Evolutionary conservation across 1,139 yeast genomes (phyloP).

Genomic region (Diutina scorzettiae): DNA sequence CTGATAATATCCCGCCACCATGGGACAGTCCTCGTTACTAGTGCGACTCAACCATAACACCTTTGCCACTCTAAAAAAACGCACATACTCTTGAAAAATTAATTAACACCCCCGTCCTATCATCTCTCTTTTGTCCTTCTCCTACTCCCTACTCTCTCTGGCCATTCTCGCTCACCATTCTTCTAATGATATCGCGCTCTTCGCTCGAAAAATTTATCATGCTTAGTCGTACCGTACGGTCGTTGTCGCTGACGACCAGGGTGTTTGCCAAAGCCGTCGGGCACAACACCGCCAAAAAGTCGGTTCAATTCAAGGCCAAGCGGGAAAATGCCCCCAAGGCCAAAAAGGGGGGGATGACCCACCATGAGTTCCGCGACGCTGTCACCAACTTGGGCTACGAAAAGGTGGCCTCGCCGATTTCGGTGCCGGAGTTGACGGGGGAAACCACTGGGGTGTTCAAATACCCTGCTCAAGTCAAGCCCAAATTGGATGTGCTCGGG

Average conservation of each 20-base stretch:
- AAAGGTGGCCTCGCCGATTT: conserved; percentile 17
- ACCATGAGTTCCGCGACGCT: conserved; percentile 28
- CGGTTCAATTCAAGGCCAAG: conserved; percentile 7
- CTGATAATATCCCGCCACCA: no score
- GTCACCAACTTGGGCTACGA: conserved; percentile 25
- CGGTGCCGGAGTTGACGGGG: conserved; percentile 9
- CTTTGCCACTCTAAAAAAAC: no score
- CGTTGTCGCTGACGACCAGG: not conserved
- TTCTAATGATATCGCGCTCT: no score
- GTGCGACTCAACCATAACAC: no score
- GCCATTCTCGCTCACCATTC: no score
- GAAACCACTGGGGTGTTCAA: conserved; percentile 14
- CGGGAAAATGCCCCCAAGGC: conserved; percentile 12
- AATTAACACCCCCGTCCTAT: no score
- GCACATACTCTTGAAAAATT: no score
- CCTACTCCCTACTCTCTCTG: no score
- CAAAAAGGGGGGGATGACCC: conserved; percentile 35
- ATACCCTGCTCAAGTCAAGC: conserved; percentile 14
- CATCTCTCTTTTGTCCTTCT: no score
- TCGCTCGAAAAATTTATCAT: not conserved
- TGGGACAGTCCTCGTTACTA: no score
- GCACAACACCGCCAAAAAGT: conserved; percentile 12
- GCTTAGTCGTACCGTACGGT: conserved; percentile 6
- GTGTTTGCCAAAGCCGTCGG: not conserved
- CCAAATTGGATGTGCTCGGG: conserved; percentile 29